A percentile compares a stretch with the other conserved stretches of the same genome.
These are phyloP conservation scores for Talaromyces proteolyticus DNA, from an alignment of 495 filamentous ascomycete species.

Conservation along the genomic window DNA sequence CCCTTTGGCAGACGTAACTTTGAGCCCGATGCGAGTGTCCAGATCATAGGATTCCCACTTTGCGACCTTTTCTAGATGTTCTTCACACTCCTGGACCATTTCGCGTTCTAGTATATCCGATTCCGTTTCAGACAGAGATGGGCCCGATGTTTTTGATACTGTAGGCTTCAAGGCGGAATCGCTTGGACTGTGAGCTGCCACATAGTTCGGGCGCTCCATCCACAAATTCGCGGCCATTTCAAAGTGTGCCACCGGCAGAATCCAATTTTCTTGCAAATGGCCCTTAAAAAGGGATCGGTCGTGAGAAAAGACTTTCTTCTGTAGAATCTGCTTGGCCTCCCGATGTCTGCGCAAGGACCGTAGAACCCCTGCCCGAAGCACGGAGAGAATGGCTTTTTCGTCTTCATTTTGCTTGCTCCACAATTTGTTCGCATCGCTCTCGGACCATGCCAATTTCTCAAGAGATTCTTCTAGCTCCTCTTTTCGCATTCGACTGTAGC, in stretches of 20 bases:
- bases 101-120: slow-evolving; percentile 28
- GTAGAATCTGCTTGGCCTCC: slow-evolving; percentile 59
- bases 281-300: slow-evolving; percentile 69
- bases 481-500: slow-evolving; percentile 67
- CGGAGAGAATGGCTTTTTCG: slow-evolving; percentile 62
- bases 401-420: slow-evolving; percentile 61
- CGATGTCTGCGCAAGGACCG: slow-evolving; percentile 54
- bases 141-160: neutral
- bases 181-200: slow-evolving; percentile 18
- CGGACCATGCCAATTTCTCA: slow-evolving; percentile 58
- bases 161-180: slow-evolving; percentile 4
- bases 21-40: slow-evolving; percentile 79
- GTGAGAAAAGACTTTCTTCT: slow-evolving; percentile 53
- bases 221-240: slow-evolving; percentile 83
- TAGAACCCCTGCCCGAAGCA: slow-evolving; percentile 62
- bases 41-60: slow-evolving; percentile 83
- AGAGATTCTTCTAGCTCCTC: slow-evolving; percentile 60
- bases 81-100: slow-evolving; percentile 59
- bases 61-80: slow-evolving; percentile 70
- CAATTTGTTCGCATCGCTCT: slow-evolving; percentile 43
- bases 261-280: slow-evolving; percentile 73
- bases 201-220: slow-evolving; percentile 50
- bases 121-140: too few relatives aligned
- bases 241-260: slow-evolving; percentile 73
- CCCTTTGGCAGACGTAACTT: slow-evolving; percentile 73